phyloP scores from a whole-genome alignment of 1,139 yeast species.

The Maudiozyma humilis region DNA sequence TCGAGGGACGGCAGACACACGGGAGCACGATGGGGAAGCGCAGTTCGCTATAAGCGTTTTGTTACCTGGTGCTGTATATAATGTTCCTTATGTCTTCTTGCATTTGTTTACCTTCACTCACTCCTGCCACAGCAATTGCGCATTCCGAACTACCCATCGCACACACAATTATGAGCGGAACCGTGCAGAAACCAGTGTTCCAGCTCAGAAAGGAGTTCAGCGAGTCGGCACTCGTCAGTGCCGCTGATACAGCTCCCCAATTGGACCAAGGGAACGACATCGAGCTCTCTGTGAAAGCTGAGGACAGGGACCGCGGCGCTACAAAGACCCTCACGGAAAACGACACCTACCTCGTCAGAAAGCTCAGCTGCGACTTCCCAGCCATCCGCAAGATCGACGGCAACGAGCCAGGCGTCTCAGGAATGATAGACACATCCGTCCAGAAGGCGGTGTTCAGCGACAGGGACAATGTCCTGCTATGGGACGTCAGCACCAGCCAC shows the following conservation, averaged over 20 bases:
- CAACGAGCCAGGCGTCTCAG: constrained; percentile 23
- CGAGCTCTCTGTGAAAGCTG: constrained; percentile 2
- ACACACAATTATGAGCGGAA: neutral
- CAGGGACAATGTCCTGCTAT: constrained; percentile 48
- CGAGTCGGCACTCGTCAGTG: neutral
- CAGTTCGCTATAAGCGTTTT: no score
- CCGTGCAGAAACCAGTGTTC: constrained; percentile 10
- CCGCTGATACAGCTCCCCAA: neutral
- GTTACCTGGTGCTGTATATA: no score
- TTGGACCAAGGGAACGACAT: neutral
- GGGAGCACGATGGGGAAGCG: no score
- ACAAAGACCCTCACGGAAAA: constrained; percentile 26
- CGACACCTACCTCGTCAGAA: constrained; percentile 24
- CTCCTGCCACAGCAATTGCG: no score
- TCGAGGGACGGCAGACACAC: no score
- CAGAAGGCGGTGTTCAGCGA: constrained; percentile 50
- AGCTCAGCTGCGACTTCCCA: constrained; percentile 16
- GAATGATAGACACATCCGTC: constrained; percentile 47
- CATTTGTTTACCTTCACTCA: no score
- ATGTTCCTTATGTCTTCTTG: no score
- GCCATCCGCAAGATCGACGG: constrained; percentile 6
- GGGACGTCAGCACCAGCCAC: constrained; percentile 62
- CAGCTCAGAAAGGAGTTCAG: constrained; percentile 20
- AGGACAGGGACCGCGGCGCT: neutral
- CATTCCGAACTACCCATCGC: no score